Evolutionary conservation across 2,329 filamentous ascomycete genomes (phyloP), one percentile per base, ranked within the genome.

Genomic region (Penicillium corylophilum): DNA sequence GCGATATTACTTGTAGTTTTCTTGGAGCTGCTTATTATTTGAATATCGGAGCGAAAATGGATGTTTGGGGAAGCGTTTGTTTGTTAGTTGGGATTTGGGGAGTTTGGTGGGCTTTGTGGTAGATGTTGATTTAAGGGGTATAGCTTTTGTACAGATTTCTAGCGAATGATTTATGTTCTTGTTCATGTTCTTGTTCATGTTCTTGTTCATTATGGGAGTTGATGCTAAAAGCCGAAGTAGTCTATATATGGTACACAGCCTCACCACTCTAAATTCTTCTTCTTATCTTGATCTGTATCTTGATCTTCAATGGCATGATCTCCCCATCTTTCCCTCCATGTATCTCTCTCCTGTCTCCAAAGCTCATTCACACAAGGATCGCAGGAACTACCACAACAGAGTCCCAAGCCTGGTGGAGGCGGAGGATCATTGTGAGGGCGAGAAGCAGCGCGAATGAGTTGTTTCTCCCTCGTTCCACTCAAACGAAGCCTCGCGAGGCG

Each of bases 1-100:
- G 70, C 2, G 63, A 71, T 57, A 72, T 78, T 46, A 78, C 76
- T 1, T 88, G 85, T 67, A 87, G 84, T 65, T 86, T 81, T 59
- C 79, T 83, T 2, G 84, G 83, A 3, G 80, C 81, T 20, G 79
- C 80, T 3, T 81, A 82, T 63, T 78, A 76, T 55, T 69, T 77
- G 40, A 77, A 67, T 47, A 70, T 70, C 7, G 75, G 64, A 8
- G 63, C 49, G 43, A 57, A 24, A 22, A 5, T 59, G 40, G 48
- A 53, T 13, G 40, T 41, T 35, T 55, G 53, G 50, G 55, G 44
- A 6, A 43, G 40, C 42, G 20, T 58, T 20, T 64, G 55, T 46
- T 33, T 56, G 43, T 50, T 53, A 16, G 47, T 56, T 50, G 59
- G 62, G 38, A 54, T 49, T 36, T 59, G 51, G 53, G 46, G 53